phyloP scores from a whole-genome alignment of 805 yeast genomes.

The Starmerella khaoyaiensis region DNA sequence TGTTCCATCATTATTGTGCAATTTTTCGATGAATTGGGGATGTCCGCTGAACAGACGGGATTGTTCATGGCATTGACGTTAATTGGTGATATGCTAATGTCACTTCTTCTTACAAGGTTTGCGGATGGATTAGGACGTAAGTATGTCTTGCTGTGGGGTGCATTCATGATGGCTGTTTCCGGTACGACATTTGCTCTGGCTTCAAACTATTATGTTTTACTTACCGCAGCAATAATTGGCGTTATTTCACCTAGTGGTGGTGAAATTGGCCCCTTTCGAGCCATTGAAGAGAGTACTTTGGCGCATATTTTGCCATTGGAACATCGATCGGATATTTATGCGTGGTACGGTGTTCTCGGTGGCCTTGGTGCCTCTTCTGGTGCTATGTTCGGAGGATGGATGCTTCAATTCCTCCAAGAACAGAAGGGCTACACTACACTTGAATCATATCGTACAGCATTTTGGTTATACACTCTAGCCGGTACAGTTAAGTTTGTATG shows the following conservation, averaged over 20 bases:
- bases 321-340: constrained; percentile 56
- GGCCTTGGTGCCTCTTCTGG: constrained; percentile 66
- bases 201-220: constrained; percentile 40
- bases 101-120: constrained; percentile 61
- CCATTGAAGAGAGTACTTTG: constrained; percentile 68
- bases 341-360: constrained; percentile 55
- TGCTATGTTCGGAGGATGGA: constrained; percentile 45
- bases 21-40: constrained; percentile 42
- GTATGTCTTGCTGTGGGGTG: constrained; percentile 46
- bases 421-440: constrained; percentile 19
- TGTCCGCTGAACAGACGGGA: constrained; percentile 51
- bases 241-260: constrained; percentile 81
- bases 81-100: constrained; percentile 61
- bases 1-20: constrained; percentile 65
- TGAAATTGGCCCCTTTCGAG: constrained; percentile 80
- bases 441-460: constrained; percentile 40
- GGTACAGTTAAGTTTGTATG: constrained; percentile 38
- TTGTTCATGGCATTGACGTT: constrained; percentile 68
- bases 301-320: constrained; percentile 49
- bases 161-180: constrained; percentile 52
- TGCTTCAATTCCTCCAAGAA: constrained; percentile 32
- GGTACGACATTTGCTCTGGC: constrained; percentile 49
- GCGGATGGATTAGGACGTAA: constrained; percentile 62
- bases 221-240: constrained; percentile 64
- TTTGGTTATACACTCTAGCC: constrained; percentile 41